Conservation (phyloP, 176 grass and related monocot genomes). For the Avena sativa region DNA sequence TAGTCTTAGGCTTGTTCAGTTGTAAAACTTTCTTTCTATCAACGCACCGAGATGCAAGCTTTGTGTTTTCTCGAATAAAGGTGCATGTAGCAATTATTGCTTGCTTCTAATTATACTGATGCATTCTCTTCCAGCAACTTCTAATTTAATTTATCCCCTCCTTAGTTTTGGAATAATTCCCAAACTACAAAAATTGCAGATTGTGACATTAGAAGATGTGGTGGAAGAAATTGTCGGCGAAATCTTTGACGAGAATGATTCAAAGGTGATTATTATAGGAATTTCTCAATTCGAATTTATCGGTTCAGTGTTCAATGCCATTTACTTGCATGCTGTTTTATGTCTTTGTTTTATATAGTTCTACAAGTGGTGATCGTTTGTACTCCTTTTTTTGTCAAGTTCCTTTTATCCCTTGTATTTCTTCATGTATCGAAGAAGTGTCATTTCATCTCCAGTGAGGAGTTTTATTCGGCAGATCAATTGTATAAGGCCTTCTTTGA, state of each 20-base stretch:
- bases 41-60: not conserved
- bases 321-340: conserved; percentile 24
- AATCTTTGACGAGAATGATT: conserved; percentile 99
- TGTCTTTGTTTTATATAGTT: conserved; percentile 12
- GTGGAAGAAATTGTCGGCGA: conserved; percentile 99
- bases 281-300: conserved; percentile 10
- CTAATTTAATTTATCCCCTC: conserved; percentile 8
- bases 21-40: not conserved
- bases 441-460: conserved; percentile 11
- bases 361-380: not conserved
- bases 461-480: conserved; percentile 1
- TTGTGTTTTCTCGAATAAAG: not conserved
- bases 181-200: conserved; percentile 56
- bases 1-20: not conserved
- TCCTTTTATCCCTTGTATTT: conserved; percentile 17
- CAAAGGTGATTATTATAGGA: conserved; percentile 68
- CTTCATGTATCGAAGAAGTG: conserved; percentile 4
- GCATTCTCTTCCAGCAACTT: conserved; percentile 20
- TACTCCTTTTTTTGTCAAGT: not conserved
- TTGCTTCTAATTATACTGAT: not conserved
- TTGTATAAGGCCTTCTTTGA: not conserved
- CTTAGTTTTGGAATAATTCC: conserved; percentile 1
- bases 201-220: conserved; percentile 97
- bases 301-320: conserved; percentile 4
- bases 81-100: not conserved